Percentiles rank a stretch among this genome's conserved stretches.
These are phyloP conservation scores for Clitocybe nebularis DNA, from an alignment of 1,284 basidiomycete species.

Conservation along the genomic window DNA sequence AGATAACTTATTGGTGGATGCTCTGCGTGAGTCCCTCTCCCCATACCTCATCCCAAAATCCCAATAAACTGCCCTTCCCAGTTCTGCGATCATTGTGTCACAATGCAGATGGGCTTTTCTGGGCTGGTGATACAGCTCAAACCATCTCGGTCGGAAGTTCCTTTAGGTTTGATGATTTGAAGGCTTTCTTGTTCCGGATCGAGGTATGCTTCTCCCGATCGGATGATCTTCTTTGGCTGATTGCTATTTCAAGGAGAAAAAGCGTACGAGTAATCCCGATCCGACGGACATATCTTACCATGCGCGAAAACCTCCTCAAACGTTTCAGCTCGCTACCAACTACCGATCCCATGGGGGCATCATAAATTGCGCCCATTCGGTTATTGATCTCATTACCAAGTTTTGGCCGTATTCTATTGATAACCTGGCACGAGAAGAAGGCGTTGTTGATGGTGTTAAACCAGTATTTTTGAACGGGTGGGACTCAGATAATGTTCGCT, in stretches of 20 bases:
- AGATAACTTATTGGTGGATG: constrained; percentile 68
- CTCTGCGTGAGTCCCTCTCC: constrained; percentile 39
- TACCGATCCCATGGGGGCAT: constrained; percentile 73
- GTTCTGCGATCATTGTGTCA: constrained; percentile 58
- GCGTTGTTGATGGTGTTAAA: constrained; percentile 53
- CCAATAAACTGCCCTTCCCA: constrained; percentile 21
- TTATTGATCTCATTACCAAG: constrained; percentile 56
- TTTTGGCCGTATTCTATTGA: constrained; percentile 73
- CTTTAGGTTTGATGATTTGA: constrained; percentile 70
- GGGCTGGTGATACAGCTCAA: constrained; percentile 79
- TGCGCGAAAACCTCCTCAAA: constrained; percentile 30
- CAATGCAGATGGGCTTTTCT: constrained; percentile 68
- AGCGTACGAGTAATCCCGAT: background rate
- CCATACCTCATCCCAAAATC: background rate
- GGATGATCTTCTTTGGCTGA: background rate
- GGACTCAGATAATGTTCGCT: constrained; percentile 48
- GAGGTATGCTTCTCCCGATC: constrained; percentile 38
- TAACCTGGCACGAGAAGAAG: constrained; percentile 50
- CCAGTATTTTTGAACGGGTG: constrained; percentile 59
- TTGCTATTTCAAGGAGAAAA: constrained; percentile 4
- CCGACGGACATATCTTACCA: background rate
- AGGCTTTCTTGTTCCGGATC: constrained; percentile 56
- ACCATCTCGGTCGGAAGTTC: constrained; percentile 70
- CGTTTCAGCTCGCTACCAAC: constrained; percentile 62
- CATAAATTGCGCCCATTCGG: constrained; percentile 60